phyloP scores from a whole-genome alignment of 2,329 filamentous ascomycete genomes.

The Drechslerella stenobrocha region DNA sequence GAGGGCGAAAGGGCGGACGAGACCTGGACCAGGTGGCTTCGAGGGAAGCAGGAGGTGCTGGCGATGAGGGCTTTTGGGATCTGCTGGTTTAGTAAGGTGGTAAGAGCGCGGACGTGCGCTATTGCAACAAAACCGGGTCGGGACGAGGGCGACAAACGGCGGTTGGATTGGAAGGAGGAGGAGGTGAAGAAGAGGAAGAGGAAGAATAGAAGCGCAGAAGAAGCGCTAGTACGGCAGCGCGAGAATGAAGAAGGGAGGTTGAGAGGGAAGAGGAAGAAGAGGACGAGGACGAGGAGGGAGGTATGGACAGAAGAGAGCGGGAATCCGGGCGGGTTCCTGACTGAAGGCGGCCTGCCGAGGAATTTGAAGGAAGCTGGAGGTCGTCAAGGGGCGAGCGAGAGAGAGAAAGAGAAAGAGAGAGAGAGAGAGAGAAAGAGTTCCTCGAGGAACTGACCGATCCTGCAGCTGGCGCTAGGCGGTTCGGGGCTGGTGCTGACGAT shows the following conservation, averaged over 20 bases:
- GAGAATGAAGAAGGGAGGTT: no score
- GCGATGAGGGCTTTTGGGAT: constrained; percentile 27
- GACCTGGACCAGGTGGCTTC: not conserved
- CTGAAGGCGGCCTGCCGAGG: no score
- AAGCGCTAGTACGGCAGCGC: no score
- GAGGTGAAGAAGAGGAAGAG: no score
- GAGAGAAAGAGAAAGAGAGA: no score
- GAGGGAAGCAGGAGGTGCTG: constrained; percentile 22
- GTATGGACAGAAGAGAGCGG: constrained; percentile 19
- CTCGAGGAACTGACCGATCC: not conserved
- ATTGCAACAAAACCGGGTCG: constrained; percentile 12
- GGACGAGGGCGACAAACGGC: constrained; percentile 19
- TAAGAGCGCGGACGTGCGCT: constrained; percentile 14
- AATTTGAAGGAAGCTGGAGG: no score
- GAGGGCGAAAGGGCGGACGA: not conserved
- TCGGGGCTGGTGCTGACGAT: constrained; percentile 28
- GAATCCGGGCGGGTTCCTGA: constrained; percentile 8
- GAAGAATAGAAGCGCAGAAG: no score
- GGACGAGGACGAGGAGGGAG: constrained; percentile 1
- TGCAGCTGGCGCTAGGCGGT: constrained; percentile 12
- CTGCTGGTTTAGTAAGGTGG: constrained; percentile 48
- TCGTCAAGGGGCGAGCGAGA: no score
- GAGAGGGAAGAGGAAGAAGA: constrained; percentile 24
- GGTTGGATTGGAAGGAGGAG: no score
- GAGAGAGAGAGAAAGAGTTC: constrained; percentile 5